Conservation (phyloP, 2,329 filamentous ascomycete species). For the Tolypocladium tropicale region DNA sequence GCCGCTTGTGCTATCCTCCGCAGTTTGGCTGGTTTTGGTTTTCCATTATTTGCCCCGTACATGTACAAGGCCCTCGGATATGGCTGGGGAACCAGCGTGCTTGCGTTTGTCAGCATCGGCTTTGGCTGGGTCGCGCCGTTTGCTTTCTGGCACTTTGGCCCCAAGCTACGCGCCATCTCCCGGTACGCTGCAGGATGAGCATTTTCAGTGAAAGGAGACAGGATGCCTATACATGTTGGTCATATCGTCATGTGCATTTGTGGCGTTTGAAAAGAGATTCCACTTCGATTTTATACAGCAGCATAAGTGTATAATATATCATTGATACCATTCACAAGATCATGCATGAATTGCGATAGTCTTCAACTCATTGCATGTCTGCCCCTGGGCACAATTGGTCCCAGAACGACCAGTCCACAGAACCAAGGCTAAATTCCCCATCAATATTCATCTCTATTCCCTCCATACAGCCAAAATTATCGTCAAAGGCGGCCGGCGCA, state of each 20-base stretch:
- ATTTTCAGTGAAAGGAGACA: background rate
- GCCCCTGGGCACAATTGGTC: background rate
- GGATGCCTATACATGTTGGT: background rate
- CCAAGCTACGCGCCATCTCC: background rate
- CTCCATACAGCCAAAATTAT: background rate
- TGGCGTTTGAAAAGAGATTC: background rate
- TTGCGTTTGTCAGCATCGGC: background rate
- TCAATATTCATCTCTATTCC: background rate
- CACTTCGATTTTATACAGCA: background rate
- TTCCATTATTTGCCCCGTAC: background rate
- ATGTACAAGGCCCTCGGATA: background rate
- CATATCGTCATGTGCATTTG: background rate
- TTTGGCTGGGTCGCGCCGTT: background rate
- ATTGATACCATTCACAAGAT: background rate
- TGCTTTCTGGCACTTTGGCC: background rate
- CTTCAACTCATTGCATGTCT: background rate
- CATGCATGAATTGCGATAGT: background rate
- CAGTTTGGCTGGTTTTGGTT: background rate
- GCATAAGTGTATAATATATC: background rate
- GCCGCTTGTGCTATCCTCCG: background rate
- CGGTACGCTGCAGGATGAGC: background rate
- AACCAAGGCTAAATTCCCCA: background rate
- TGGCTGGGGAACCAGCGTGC: background rate
- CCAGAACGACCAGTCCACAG: background rate
- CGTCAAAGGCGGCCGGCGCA: background rate